Conservation (phyloP, 2,329 filamentous ascomycete species). For the Xylariaceae sp. region DNA sequence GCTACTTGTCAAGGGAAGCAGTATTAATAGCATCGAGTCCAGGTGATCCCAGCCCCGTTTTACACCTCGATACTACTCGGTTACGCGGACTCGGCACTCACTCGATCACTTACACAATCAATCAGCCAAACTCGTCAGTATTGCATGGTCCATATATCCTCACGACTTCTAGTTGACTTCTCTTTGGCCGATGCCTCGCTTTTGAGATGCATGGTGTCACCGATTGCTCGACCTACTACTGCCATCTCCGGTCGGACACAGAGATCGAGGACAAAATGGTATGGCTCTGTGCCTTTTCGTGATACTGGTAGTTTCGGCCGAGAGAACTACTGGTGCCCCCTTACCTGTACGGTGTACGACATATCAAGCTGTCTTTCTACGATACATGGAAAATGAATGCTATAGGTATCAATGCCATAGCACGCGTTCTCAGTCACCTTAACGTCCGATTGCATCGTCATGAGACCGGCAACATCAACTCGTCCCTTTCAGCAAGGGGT, state of each 20-base stretch:
- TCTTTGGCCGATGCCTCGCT: not conserved
- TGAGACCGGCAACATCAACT: not conserved
- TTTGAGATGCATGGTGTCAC: not conserved
- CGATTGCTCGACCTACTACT: not conserved
- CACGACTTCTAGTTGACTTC: not conserved
- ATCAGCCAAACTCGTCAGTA: not conserved
- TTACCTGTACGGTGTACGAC: not conserved
- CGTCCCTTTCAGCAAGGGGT: not conserved
- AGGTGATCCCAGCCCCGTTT: too few relatives aligned
- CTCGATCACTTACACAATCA: not conserved
- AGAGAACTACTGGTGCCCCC: not conserved
- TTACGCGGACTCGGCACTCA: not conserved
- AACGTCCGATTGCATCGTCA: too few relatives aligned
- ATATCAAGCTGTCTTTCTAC: not conserved
- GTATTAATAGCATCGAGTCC: too few relatives aligned
- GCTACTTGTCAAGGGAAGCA: too few relatives aligned
- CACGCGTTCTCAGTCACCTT: not conserved
- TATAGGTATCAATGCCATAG: not conserved
- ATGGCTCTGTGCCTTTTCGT: not conserved
- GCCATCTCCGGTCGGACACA: not conserved
- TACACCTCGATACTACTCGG: too few relatives aligned
- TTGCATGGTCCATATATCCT: not conserved
- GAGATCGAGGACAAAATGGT: not conserved
- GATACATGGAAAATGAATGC: not conserved
- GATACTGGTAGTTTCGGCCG: conserved; percentile 1